A percentile compares a stretch with the other conserved stretches of the same genome.
phyloP scores from a whole-genome alignment of 257 asterid species.

The Solanum tarapatanum region DNA sequence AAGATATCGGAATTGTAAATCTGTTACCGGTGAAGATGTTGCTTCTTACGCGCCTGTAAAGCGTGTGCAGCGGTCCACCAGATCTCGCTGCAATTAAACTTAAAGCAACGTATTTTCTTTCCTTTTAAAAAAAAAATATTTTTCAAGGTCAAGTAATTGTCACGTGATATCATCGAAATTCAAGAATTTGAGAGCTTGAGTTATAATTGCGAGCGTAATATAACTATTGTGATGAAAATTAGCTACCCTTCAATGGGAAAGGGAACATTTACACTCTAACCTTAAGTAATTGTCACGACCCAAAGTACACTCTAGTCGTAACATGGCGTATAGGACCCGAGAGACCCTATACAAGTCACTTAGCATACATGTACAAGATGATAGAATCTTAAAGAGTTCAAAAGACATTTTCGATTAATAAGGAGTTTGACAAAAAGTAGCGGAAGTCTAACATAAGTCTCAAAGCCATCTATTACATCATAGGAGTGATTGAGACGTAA shows the following conservation, averaged over 20 bases:
- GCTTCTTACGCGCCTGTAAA: neutral
- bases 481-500: no score
- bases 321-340: no score
- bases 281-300: neutral
- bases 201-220: neutral
- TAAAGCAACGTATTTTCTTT: neutral
- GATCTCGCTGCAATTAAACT: neutral
- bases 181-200: neutral
- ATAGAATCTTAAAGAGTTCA: no score
- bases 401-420: no score
- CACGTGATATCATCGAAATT: neutral
- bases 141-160: neutral
- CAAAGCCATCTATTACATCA: no score
- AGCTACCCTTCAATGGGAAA: neutral
- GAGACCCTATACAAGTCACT: no score
- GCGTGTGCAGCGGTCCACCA: neutral
- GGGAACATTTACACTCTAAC: neutral
- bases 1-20: neutral
- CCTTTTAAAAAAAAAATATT: neutral
- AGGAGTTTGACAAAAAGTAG: no score
- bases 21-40: neutral
- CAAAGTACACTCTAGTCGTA: no score
- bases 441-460: no score
- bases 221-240: neutral
- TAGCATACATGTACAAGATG: no score